A percentile compares a stretch with the other conserved stretches of the same genome.
phyloP scores from a whole-genome alignment of 352 stramenopile species.

The Phytophthora nicotianae region DNA sequence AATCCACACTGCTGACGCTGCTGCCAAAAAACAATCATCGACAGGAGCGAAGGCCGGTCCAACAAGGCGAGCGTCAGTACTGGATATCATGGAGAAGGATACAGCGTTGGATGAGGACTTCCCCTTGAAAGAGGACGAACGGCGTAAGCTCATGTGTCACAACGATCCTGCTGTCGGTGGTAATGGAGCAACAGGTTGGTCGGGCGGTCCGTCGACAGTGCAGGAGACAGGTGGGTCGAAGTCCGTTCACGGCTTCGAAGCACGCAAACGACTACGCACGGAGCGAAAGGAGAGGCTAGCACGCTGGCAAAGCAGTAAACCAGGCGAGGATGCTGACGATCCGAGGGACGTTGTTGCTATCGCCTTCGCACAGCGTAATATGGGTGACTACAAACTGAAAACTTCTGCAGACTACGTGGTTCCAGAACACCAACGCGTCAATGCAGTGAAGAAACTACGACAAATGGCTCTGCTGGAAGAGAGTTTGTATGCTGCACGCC shows the following conservation, averaged over 20 bases:
- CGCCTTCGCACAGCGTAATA: constrained; percentile 83
- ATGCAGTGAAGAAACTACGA: constrained; percentile 88
- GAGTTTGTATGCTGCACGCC: constrained; percentile 74
- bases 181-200: constrained; percentile 9
- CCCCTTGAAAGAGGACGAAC: constrained; percentile 66
- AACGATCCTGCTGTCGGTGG: constrained; percentile 18
- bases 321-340: constrained; percentile 91
- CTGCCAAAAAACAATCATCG: constrained; percentile 11
- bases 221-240: constrained; percentile 15
- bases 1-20: constrained; percentile 52
- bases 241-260: constrained; percentile 80
- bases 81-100: constrained; percentile 75
- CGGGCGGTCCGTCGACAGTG: constrained; percentile 2
- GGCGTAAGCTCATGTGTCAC: constrained; percentile 43
- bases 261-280: constrained; percentile 73
- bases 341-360: constrained; percentile 91
- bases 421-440: constrained; percentile 88
- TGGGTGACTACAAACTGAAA: constrained; percentile 95
- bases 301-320: constrained; percentile 74
- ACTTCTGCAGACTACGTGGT: constrained; percentile 87
- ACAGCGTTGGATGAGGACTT: constrained; percentile 32
- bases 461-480: constrained; percentile 89
- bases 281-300: constrained; percentile 72
- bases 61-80: constrained; percentile 44
- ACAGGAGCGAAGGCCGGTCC: background rate